Percentiles rank a stretch among this genome's conserved stretches.
phyloP scores from a whole-genome alignment of 805 yeast species.

The Allodekkera sacchari region DNA sequence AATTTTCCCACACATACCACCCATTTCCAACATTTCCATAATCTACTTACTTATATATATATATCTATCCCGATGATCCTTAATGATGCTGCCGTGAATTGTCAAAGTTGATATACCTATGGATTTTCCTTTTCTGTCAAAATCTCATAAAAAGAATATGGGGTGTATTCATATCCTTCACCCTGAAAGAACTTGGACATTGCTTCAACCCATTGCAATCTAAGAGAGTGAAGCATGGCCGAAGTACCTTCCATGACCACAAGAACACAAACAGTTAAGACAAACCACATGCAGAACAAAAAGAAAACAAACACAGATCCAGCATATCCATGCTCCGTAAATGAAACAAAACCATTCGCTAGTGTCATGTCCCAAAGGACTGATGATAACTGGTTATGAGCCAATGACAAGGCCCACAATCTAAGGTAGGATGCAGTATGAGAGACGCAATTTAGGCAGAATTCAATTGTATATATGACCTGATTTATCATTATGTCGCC shows the following conservation, averaged over 20 bases:
- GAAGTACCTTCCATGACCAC: slow-evolving; percentile 80
- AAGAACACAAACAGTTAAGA: slow-evolving; percentile 56
- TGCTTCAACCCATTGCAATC: slow-evolving; percentile 78
- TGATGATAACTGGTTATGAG: slow-evolving; percentile 70
- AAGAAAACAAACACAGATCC: slow-evolving; percentile 54
- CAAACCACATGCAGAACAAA: slow-evolving; percentile 70
- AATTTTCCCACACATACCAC: too few species aligned
- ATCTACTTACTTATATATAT: too few species aligned
- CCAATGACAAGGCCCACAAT: slow-evolving; percentile 72
- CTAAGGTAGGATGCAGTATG: slow-evolving; percentile 75
- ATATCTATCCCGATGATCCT: too few species aligned
- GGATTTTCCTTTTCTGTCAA: slow-evolving; percentile 10
- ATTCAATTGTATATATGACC: slow-evolving; percentile 74
- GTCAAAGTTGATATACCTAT: too few species aligned
- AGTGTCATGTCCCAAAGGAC: slow-evolving; percentile 76
- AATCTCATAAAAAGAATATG: slow-evolving; percentile 41
- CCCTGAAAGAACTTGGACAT: slow-evolving; percentile 78
- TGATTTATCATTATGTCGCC: slow-evolving; percentile 73
- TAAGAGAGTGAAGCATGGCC: slow-evolving; percentile 72
- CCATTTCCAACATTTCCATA: too few species aligned
- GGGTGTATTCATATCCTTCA: slow-evolving; percentile 62
- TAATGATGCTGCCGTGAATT: too few species aligned
- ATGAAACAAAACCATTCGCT: slow-evolving; percentile 42
- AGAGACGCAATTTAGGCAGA: slow-evolving; percentile 70
- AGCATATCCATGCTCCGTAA: slow-evolving; percentile 38